Base-by-base conservation (phyloP, 371 early-diverging fungal species). In the Dichotomocladium elegans region DNA sequence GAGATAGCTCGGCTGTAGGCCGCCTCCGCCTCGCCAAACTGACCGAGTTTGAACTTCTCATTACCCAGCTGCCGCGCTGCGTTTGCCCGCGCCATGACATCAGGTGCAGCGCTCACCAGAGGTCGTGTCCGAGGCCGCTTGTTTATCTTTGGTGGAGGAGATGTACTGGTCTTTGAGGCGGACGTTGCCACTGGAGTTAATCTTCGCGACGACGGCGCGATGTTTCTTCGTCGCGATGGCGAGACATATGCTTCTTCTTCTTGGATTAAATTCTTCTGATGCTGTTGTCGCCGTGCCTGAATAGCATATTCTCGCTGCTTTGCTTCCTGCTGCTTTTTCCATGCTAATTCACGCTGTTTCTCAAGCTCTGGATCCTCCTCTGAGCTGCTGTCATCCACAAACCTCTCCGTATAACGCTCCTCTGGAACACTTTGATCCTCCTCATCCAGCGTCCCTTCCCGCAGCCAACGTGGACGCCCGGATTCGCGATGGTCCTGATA, bases 1-100 rank as follows among this genome's bases (percentile, higher is more conserved):
- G 64, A 50, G 10, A 95, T 79, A 0, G 95, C 93, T 11, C 59
- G 61, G 0, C 82, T 79, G 68, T 98, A 98, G 11, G 74, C 66
- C 6, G 58, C 60, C 34, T 88, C 88, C 0, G 97, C 94, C 8
- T 89, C 90, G 22, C 74, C 86, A 70, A 83, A 95, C 63, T 94
- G 93, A 0, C 97, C 96, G 21, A 87, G 72, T 61, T 93, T 94
- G 72, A 91, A 96, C 19, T 64, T 59, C 10, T 81, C 86, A 60
- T 95, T 96, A 41, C 95, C 97, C 22, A 63, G 58, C 11, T 81
- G 76, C 48, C 87, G 82, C 41, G 68, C 71, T 8, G 62, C 46
- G 26, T 80, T 78, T 3, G 70, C 72, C 22, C 57, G 62, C 14
- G 49, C 22, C 47, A 72, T 51, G 1, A 55, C 46, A 37, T 59